Conservation (phyloP, 108 stramenopile species). For the Skeletonema menzelii region DNA sequence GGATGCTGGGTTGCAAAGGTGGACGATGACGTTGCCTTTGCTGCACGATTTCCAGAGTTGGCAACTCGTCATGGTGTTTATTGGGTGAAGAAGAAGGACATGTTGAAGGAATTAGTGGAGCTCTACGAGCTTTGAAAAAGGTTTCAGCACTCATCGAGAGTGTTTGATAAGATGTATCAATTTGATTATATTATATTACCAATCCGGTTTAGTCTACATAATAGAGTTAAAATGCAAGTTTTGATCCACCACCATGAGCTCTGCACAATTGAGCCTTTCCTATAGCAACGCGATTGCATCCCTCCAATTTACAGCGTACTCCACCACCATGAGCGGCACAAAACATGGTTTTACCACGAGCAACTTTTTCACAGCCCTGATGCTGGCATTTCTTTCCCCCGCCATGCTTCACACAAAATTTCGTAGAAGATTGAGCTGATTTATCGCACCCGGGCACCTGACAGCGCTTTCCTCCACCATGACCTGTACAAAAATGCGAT, state of each 20-base stretch:
- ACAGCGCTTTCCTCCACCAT: conserved; percentile 96
- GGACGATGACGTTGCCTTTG: conserved; percentile 69
- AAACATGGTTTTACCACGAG: conserved; percentile 82
- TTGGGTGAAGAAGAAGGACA: conserved; percentile 73
- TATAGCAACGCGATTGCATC: conserved; percentile 94
- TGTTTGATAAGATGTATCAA: neutral
- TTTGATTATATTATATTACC: neutral
- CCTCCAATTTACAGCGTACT: conserved; percentile 90
- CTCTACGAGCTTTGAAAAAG: conserved; percentile 18
- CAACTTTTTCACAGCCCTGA: conserved; percentile 81
- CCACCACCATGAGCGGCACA: conserved; percentile 98
- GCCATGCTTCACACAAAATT: conserved; percentile 97
- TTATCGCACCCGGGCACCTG: conserved; percentile 86
- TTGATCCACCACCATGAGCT: conserved; percentile 87
- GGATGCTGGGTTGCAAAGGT: conserved; percentile 72
- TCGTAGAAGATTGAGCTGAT: conserved; percentile 93
- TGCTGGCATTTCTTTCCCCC: conserved; percentile 93
- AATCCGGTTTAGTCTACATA: neutral
- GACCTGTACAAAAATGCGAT: conserved; percentile 91
- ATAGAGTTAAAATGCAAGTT: neutral
- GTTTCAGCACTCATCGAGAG: neutral
- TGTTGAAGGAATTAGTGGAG: conserved; percentile 34
- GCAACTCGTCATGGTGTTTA: conserved; percentile 55
- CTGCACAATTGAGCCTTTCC: conserved; percentile 93
- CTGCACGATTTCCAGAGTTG: conserved; percentile 46